Evolutionary conservation across 495 filamentous ascomycete species (phyloP).

Genomic region (Neurospora tetrasperma): DNA sequence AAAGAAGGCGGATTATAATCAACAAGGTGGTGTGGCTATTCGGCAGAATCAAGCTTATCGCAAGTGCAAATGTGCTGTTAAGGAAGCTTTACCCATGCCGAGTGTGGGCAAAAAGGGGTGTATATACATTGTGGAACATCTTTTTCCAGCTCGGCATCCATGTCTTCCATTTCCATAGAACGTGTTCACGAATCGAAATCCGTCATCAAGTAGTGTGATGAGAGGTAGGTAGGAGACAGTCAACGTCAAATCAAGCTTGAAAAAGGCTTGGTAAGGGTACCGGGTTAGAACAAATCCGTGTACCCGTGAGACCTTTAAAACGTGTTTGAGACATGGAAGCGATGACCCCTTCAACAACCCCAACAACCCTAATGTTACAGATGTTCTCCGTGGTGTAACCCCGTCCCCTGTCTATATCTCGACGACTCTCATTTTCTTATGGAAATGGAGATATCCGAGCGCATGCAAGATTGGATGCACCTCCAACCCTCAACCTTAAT

Average conservation of each 20-base stretch:
- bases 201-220: background rate
- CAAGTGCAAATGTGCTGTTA: background rate
- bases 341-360: background rate
- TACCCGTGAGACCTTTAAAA: background rate
- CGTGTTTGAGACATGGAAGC: background rate
- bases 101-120: background rate
- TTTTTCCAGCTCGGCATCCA: background rate
- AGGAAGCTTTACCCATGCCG: background rate
- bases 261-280: background rate
- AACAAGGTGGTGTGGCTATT: background rate
- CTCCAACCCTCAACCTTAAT: background rate
- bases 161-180: background rate
- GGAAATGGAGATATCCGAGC: background rate
- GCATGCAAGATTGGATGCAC: background rate
- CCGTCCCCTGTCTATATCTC: background rate
- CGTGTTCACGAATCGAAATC: background rate
- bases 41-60: background rate
- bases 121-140: background rate
- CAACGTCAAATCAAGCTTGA: background rate
- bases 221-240: background rate
- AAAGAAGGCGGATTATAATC: background rate
- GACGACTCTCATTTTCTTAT: background rate
- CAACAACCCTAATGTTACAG: background rate
- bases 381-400: background rate
- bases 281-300: background rate